Base-by-base conservation (phyloP, 164 flowering plant species). In the Litsea cubeba region DNA sequence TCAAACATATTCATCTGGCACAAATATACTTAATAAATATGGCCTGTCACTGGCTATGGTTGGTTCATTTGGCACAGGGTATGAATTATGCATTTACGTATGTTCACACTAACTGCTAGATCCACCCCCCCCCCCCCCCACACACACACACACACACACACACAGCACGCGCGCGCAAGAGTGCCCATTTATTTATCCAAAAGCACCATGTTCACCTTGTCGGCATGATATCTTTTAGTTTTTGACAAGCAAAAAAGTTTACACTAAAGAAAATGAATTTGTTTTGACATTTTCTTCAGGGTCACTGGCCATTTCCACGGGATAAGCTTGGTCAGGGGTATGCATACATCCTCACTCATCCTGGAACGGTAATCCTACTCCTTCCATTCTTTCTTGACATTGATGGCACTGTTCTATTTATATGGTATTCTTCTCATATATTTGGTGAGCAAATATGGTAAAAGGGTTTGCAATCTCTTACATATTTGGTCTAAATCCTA, bases 291-390 rank as follows among this genome's bases (percentile, higher is more conserved):
- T 70, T 72, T 58, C 76, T 73, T 66, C 82, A 88, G 88, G 89
- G 88, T 66, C 91, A 84, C 72, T 88, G 91, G 91, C 89, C 89
- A 72, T 88, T 88, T 73, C 91, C 91, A 26, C 75, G 88, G 60
- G 91, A 87, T 69, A 88, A 87, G 82, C 83, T 87, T 50, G 72
- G 71, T 26, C 92, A 87, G 68, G 92, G 92, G 76, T 87, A 88
- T 79, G 90, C 90, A 25, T 88, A 87, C 77, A 86, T 88, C 76
- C 74, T 88, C 72, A 85, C 88, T 8, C 92, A 88, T 80, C 90
- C 92, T 62, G 92, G 92, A 76, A 85, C 87, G 71, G 88, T 83
- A 82, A 81, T 49, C 71, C 28, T n/a, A 8, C n/a, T 28, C 54
- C 49, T 66, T 54, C 22, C 51, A 20, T 60, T 66, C 74, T 60